Base-by-base conservation (phyloP, 2,329 filamentous ascomycete genomes). In the Rutstroemia sp. region DNA sequence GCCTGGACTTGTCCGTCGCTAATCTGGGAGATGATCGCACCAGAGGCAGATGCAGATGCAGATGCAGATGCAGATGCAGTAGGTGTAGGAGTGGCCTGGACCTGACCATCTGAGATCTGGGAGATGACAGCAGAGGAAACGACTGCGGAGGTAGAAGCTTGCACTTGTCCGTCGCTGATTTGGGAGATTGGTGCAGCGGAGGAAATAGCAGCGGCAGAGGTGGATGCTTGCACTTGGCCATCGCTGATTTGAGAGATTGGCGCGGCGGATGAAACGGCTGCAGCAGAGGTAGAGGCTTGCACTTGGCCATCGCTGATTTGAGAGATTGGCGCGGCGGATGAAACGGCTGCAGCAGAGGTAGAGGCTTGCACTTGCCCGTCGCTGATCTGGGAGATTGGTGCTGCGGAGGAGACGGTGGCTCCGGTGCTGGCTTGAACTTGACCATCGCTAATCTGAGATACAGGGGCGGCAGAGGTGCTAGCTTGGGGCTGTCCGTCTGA, bases 401-500 rank as follows among this genome's bases (percentile, higher is more conserved):
- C 38, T 5, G n/a, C 74, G 0, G 74, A 75, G 1, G 73, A 41
- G 10, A 23, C 41, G 2, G 55, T 61, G 56, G 61, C 48, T 10
- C 60, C 63, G 64, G 44, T 65, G 57, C 52, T 71, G 68, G 19
- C 70, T 69, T 60, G 72, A 67, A 27, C 56, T 30, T 72, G 70
- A 17, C 70, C 70, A 58, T 72, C 71, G 1, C 58, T 47, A 53
- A 70, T 68, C 56, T 72, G 69, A 34, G 60, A 61, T 12, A 71
- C 61, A 8, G 16, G 9, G 2, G n/a, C 21, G 27, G 37, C 48
- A 8, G 51, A 38, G 14, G 48, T 63, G 46, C 52, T 51, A 47
- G 56, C 62, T 57, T 71, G 68, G 47, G 67, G 53, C 54, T 73
- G 71, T 37, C 70, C 71, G 56, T 73, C 71, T 12, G 58, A 56